Percentiles rank a stretch among this genome's conserved stretches.
Conservation (phyloP, 2,329 filamentous ascomycete species). For the Aspergillus sp. region DNA sequence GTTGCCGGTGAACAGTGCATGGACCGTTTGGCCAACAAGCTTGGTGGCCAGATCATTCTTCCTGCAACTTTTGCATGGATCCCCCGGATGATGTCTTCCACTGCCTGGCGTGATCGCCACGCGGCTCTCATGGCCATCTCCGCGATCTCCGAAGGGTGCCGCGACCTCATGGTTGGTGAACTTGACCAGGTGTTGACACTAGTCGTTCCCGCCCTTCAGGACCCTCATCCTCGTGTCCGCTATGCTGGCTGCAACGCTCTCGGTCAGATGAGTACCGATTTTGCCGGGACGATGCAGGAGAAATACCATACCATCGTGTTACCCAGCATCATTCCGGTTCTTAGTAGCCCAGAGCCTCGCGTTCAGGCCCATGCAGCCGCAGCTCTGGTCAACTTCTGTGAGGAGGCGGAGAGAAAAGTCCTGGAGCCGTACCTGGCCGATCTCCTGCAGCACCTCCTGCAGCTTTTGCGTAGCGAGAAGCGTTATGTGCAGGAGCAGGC, state of each 20-base stretch:
- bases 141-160: conserved; percentile 93
- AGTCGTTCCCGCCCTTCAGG: conserved; percentile 83
- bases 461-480: conserved; percentile 82
- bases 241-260: conserved; percentile 97
- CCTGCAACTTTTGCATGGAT: conserved; percentile 95
- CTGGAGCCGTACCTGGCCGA: conserved; percentile 90
- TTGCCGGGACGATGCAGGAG: conserved; percentile 94
- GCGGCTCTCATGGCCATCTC: conserved; percentile 98
- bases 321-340: conserved; percentile 82
- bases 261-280: conserved; percentile 99
- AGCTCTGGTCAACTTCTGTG: conserved; percentile 98
- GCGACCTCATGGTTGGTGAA: conserved; percentile 91
- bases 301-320: conserved; percentile 86
- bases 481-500: conserved; percentile 97
- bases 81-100: conserved; percentile 92
- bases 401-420: conserved; percentile 87
- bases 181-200: conserved; percentile 88
- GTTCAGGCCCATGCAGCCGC: conserved; percentile 96
- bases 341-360: conserved; percentile 80
- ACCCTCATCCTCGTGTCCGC: conserved; percentile 85
- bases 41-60: conserved; percentile 86
- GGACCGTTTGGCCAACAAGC: conserved; percentile 94
- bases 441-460: conserved; percentile 74
- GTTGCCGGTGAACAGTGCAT: conserved; percentile 97
- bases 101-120: conserved; percentile 89